Conservation (phyloP, 768 basidiomycete genomes). For the Suillus clintonianus region DNA sequence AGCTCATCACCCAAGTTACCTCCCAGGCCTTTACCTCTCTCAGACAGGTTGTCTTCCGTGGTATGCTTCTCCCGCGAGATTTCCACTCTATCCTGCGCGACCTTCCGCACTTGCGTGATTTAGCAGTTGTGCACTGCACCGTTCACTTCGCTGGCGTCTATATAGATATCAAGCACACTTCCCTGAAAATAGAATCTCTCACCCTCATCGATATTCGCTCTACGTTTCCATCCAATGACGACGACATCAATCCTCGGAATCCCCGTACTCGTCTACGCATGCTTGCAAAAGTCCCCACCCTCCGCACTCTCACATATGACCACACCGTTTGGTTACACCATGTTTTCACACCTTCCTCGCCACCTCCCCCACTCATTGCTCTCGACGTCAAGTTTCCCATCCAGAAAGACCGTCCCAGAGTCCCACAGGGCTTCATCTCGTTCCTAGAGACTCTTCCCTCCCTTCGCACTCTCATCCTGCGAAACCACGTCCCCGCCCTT, state of each 20-base stretch:
- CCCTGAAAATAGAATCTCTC: constrained; percentile 45
- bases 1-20: constrained; percentile 19
- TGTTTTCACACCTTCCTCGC: constrained; percentile 32
- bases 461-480: constrained; percentile 20
- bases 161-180: constrained; percentile 26
- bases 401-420: constrained; percentile 30
- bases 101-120: constrained; percentile 38
- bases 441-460: constrained; percentile 27
- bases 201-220: constrained; percentile 39
- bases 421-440: constrained; percentile 18
- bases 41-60: constrained; percentile 37
- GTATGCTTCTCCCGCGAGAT: constrained; percentile 37
- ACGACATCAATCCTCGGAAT: constrained; percentile 5
- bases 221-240: constrained; percentile 9
- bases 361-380: constrained; percentile 14
- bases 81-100: constrained; percentile 38
- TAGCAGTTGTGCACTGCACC: constrained; percentile 45
- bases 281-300: constrained; percentile 37
- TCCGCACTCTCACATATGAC: constrained; percentile 33
- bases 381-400: constrained; percentile 32
- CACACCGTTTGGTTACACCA: constrained; percentile 47
- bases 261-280: constrained; percentile 22
- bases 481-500: constrained; percentile 30
- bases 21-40: constrained; percentile 34
- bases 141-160: constrained; percentile 21